Evolutionary conservation across 768 basidiomycete genomes (phyloP).

Genomic region (Lanmaoa pseudosensibilis): DNA sequence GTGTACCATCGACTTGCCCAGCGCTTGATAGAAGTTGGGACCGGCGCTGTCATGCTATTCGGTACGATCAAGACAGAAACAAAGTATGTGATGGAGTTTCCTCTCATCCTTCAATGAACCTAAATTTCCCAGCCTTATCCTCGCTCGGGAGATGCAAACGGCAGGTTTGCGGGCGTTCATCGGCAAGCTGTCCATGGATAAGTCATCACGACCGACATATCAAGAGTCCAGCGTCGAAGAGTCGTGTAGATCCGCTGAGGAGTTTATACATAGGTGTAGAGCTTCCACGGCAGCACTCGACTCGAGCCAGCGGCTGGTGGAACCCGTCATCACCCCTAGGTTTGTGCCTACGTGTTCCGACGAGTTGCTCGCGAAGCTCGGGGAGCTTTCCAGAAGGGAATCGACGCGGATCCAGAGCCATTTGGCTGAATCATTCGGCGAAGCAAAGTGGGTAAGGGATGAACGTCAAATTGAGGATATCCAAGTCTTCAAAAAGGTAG

Average conservation of each 20-base stretch:
- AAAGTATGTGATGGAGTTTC: conserved; percentile 53
- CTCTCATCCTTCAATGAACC: not conserved
- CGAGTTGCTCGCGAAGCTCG: conserved; percentile 63
- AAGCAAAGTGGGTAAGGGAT: conserved; percentile 67
- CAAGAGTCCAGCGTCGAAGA: conserved; percentile 54
- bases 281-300: conserved; percentile 42
- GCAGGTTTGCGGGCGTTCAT: conserved; percentile 77
- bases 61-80: conserved; percentile 82
- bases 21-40: conserved; percentile 72
- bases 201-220: conserved; percentile 69
- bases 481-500: conserved; percentile 70
- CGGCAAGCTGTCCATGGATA: conserved; percentile 93
- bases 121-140: conserved; percentile 55
- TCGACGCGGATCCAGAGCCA: conserved; percentile 75
- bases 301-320: conserved; percentile 52
- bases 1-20: conserved; percentile 70
- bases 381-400: conserved; percentile 46
- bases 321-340: conserved; percentile 85
- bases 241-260: conserved; percentile 50
- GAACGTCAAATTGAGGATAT: conserved; percentile 67
- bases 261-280: conserved; percentile 57
- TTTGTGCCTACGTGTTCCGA: conserved; percentile 89
- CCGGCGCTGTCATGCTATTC: conserved; percentile 74
- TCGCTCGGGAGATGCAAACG: conserved; percentile 70
- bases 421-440: conserved; percentile 75